phyloP scores from a whole-genome alignment of 129 eudicot genomes.

The Tanacetum coccineum region DNA sequence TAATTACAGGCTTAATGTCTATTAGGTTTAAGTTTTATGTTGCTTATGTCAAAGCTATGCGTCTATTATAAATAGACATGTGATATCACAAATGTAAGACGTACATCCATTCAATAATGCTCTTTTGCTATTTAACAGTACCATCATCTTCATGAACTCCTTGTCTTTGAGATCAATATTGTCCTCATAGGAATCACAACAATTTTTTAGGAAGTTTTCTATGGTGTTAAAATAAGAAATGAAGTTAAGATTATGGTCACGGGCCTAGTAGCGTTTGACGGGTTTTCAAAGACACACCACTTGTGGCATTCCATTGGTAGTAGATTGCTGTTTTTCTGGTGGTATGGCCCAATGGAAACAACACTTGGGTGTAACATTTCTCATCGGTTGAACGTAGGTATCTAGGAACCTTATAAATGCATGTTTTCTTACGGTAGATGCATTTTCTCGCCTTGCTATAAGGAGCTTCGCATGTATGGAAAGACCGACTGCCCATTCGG shows the following conservation, averaged over 20 bases:
- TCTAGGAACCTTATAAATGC: slow-evolving; percentile 65
- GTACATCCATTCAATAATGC: too few relatives aligned
- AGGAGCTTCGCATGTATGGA: too few relatives aligned
- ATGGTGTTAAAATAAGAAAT: slow-evolving; percentile 43
- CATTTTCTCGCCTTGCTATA: too few relatives aligned
- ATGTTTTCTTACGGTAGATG: too few relatives aligned
- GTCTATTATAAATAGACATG: too few relatives aligned
- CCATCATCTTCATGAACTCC: slow-evolving; percentile 62
- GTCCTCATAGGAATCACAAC: slow-evolving; percentile 61
- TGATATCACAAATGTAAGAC: too few relatives aligned
- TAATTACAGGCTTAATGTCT: too few relatives aligned
- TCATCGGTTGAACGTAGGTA: slow-evolving; percentile 51
- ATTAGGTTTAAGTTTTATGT: too few relatives aligned
- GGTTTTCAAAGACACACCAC: slow-evolving; percentile 70
- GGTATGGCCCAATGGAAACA: slow-evolving; percentile 72
- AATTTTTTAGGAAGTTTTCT: slow-evolving; percentile 46
- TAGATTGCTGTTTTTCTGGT: slow-evolving; percentile 46
- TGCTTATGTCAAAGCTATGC: too few relatives aligned
- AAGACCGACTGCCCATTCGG: too few relatives aligned
- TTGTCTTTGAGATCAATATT: slow-evolving; percentile 38
- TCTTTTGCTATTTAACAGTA: too few relatives aligned
- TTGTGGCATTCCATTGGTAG: slow-evolving; percentile 66
- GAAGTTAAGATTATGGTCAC: slow-evolving; percentile 35
- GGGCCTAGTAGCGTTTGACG: slow-evolving; percentile 37
- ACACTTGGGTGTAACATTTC: slow-evolving; percentile 59